phyloP scores from a whole-genome alignment of 2,329 filamentous ascomycete genomes.

The Ophiocordyceps sinensis region DNA sequence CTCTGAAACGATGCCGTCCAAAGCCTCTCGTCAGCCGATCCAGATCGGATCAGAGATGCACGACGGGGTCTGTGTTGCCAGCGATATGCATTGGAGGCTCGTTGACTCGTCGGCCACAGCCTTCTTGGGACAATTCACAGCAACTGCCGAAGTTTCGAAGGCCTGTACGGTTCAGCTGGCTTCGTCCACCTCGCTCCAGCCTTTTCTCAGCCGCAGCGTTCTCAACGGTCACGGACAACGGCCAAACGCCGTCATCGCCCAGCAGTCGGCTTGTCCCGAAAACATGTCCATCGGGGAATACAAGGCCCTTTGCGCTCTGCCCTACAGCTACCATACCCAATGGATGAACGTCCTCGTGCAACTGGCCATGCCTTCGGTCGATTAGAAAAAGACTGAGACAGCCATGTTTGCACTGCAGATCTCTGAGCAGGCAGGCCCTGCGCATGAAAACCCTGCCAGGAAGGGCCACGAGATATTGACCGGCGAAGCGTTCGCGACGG shows the following conservation, averaged over 20 bases:
- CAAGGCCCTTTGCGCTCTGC: slow-evolving; percentile 32
- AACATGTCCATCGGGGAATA: slow-evolving; percentile 38
- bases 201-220: neutral
- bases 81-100: neutral
- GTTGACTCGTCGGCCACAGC: neutral
- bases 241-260: slow-evolving; percentile 37
- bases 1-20: neutral
- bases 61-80: neutral
- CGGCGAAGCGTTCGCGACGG: slow-evolving; percentile 16
- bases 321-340: slow-evolving; percentile 31
- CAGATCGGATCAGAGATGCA: neutral
- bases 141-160: neutral
- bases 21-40: neutral
- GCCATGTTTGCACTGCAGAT: slow-evolving; percentile 32
- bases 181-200: neutral
- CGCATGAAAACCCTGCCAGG: slow-evolving; percentile 7
- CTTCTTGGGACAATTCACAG: neutral
- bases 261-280: slow-evolving; percentile 28
- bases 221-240: slow-evolving; percentile 8
- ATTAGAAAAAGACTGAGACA: slow-evolving; percentile 35
- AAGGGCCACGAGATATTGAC: slow-evolving; percentile 20
- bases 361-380: slow-evolving; percentile 29
- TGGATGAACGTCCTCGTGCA: slow-evolving; percentile 42
- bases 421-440: slow-evolving; percentile 30
- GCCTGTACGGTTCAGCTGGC: neutral